A percentile compares a stretch with the other conserved stretches of the same genome.
These are phyloP conservation scores for Peniophora sp. DNA, from an alignment of 1,284 basidiomycete species.

Conservation along the genomic window DNA sequence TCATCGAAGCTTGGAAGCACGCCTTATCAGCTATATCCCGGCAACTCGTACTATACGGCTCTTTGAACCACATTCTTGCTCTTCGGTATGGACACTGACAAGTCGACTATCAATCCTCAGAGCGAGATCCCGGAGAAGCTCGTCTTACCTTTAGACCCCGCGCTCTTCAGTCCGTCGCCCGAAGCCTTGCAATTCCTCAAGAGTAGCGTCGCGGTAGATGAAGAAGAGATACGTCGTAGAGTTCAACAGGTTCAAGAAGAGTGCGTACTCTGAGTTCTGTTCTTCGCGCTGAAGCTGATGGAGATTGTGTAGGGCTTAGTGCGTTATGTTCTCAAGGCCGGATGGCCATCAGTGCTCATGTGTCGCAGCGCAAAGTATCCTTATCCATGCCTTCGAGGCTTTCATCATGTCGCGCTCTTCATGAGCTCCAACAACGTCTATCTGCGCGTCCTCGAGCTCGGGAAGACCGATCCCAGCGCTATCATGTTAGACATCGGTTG, in stretches of 20 bases:
- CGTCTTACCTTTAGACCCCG: background rate
- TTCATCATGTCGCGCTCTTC: constrained; percentile 10
- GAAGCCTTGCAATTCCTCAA: background rate
- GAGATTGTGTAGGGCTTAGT: background rate
- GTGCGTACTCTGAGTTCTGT: constrained; percentile 6
- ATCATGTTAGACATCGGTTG: constrained; percentile 11
- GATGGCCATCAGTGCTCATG: background rate
- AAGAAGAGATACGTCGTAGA: background rate
- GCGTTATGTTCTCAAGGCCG: background rate
- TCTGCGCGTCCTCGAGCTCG: constrained; percentile 7
- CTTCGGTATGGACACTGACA: too few species aligned
- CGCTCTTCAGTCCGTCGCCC: background rate
- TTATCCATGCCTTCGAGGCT: constrained; percentile 11
- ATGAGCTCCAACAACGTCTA: constrained; percentile 11
- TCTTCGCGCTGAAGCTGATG: background rate
- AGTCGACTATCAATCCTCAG: background rate
- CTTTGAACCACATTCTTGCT: constrained; percentile 15
- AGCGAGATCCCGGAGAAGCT: background rate
- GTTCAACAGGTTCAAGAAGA: constrained; percentile 5
- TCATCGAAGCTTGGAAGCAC: constrained; percentile 7
- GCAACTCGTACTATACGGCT: too few species aligned
- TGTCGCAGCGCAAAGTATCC: background rate
- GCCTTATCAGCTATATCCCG: constrained; percentile 3
- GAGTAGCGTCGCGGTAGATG: background rate
- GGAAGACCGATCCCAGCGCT: constrained; percentile 1